Percentiles rank a stretch among this genome's conserved stretches.
Evolutionary conservation across 148 eudicot species (phyloP).

Genomic region (Rheum nobile): DNA sequence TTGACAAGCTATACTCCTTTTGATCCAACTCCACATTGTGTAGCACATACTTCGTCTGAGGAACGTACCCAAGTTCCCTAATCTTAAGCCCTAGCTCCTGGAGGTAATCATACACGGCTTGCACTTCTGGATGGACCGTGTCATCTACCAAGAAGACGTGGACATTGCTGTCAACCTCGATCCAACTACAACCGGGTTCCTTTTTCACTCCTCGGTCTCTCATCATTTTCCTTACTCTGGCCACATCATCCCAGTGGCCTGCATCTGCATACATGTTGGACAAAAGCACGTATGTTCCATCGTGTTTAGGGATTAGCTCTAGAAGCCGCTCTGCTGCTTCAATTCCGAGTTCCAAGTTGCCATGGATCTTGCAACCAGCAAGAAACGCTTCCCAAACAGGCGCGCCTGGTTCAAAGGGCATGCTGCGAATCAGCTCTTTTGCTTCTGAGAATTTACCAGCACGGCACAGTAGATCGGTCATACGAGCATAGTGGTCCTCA

Average conservation of each 20-base stretch:
- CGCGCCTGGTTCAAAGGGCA: conserved; percentile 42
- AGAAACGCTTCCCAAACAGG: conserved; percentile 58
- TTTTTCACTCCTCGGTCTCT: conserved; percentile 58
- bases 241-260: conserved; percentile 43
- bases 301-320: conserved; percentile 34
- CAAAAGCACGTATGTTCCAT: conserved; percentile 49
- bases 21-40: conserved; percentile 57
- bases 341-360: conserved; percentile 44
- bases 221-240: conserved; percentile 44
- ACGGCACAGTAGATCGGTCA: conserved; percentile 47
- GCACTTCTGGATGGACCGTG: conserved; percentile 44
- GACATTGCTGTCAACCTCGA: conserved; percentile 47
- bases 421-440: conserved; percentile 25
- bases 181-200: conserved; percentile 74
- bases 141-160: conserved; percentile 57
- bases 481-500: conserved; percentile 57
- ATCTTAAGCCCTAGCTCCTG: conserved; percentile 34
- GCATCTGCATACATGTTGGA: conserved; percentile 49
- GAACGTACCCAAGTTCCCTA: conserved; percentile 51
- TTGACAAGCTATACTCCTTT: conserved; percentile 41
- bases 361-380: conserved; percentile 42
- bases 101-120: conserved; percentile 40
- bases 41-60: conserved; percentile 42
- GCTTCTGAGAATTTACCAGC: conserved; percentile 58
- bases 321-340: conserved; percentile 42